These are phyloP conservation scores for Wickerhamiella parazyma DNA, from an alignment of 805 yeast species.

Conservation along the genomic window DNA sequence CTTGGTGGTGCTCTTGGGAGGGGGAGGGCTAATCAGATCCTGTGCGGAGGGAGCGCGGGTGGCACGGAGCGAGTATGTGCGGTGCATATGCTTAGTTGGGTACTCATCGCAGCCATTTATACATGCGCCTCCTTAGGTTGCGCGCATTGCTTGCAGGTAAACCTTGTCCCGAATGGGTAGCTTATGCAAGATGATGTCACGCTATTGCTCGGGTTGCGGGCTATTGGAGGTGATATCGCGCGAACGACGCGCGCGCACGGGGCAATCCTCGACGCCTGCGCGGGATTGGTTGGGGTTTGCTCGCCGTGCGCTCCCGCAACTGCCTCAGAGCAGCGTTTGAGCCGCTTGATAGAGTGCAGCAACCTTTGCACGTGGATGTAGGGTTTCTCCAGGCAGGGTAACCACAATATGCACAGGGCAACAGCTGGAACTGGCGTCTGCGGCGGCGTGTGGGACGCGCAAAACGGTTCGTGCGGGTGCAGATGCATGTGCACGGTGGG, in stretches of 20 bases:
- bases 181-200: conserved; percentile 2
- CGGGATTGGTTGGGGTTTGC: no score
- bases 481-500: no score
- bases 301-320: no score
- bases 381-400: conserved; percentile 7
- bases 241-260: no score
- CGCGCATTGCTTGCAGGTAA: conserved; percentile 11
- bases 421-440: no score
- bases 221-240: no score
- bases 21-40: conserved; percentile 86
- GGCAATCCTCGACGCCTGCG: no score
- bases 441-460: no score
- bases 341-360: conserved; percentile 8
- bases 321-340: not conserved
- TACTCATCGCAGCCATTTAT: conserved; percentile 9
- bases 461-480: no score
- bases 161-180: conserved; percentile 9
- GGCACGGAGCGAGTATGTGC: conserved; percentile 94
- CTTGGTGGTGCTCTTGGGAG: conserved; percentile 87
- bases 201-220: not conserved
- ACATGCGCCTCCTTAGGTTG: conserved; percentile 11
- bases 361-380: conserved; percentile 9
- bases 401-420: not conserved
- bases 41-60: conserved; percentile 95
- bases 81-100: conserved; percentile 50